Percentiles rank a stretch among this genome's conserved stretches.
Conservation (phyloP, 164 flowering plant genomes). For the Nelumbo lutea region DNA sequence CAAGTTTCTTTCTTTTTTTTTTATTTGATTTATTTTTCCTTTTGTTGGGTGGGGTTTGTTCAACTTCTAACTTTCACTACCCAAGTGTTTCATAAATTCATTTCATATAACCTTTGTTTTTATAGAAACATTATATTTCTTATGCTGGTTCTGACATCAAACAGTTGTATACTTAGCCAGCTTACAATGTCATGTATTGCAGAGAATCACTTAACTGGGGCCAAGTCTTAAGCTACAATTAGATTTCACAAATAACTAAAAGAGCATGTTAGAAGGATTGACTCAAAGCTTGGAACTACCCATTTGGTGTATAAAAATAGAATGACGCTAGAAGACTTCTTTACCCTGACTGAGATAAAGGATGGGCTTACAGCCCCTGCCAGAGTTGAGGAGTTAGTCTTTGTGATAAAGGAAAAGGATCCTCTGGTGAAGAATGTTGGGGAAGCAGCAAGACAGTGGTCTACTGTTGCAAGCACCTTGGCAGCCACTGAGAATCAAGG, state of each 20-base stretch:
- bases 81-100: neutral
- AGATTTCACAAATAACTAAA: too few relatives aligned
- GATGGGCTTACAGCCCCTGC: slow-evolving; percentile 70
- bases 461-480: slow-evolving; percentile 70
- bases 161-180: neutral
- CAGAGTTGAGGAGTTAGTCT: slow-evolving; percentile 71
- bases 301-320: slow-evolving; percentile 25
- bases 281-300: slow-evolving; percentile 17
- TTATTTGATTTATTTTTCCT: neutral
- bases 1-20: neutral
- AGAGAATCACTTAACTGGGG: neutral
- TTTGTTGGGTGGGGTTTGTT: neutral
- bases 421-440: slow-evolving; percentile 42
- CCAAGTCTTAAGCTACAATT: too few relatives aligned
- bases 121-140: neutral
- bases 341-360: slow-evolving; percentile 79
- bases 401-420: slow-evolving; percentile 59
- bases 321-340: slow-evolving; percentile 83
- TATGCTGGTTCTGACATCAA: neutral
- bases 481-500: slow-evolving; percentile 63
- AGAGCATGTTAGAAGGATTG: slow-evolving; percentile 13
- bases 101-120: neutral
- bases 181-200: neutral
- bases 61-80: too few relatives aligned
- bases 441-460: slow-evolving; percentile 81